phyloP scores from a whole-genome alignment of 2,329 filamentous ascomycete species.

The Neocatenulostroma microsporum region DNA sequence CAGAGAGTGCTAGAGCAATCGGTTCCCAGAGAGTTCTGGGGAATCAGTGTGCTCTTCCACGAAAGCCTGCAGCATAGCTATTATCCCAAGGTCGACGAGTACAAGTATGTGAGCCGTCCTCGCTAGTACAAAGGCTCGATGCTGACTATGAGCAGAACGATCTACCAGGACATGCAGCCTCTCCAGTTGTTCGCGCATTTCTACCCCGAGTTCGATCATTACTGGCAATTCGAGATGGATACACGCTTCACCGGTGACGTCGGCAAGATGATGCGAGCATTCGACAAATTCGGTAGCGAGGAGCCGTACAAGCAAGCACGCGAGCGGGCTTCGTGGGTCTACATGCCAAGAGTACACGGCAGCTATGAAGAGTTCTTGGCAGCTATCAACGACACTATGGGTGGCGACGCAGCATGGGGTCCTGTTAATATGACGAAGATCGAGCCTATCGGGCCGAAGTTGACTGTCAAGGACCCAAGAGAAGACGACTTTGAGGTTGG shows the following conservation, averaged over 20 bases:
- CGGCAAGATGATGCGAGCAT: slow-evolving; percentile 71
- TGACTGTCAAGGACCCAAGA: slow-evolving; percentile 54
- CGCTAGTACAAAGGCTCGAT: too few species aligned
- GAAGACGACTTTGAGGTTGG: slow-evolving; percentile 78
- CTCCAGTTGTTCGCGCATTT: slow-evolving; percentile 66
- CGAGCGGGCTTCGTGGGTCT: slow-evolving; percentile 48
- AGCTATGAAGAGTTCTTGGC: slow-evolving; percentile 37
- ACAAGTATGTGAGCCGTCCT: slow-evolving; percentile 19
- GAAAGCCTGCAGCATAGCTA: slow-evolving; percentile 86
- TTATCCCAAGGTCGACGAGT: slow-evolving; percentile 60
- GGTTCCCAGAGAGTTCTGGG: slow-evolving; percentile 76
- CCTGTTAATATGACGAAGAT: too few species aligned
- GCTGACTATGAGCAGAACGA: slow-evolving; percentile 20
- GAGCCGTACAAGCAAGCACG: slow-evolving; percentile 50
- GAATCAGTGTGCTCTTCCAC: slow-evolving; percentile 86
- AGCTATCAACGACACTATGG: too few species aligned
- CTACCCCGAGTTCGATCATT: slow-evolving; percentile 67
- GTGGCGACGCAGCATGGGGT: too few species aligned
- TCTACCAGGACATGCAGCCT: slow-evolving; percentile 55
- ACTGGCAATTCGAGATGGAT: slow-evolving; percentile 80
- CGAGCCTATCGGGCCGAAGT: slow-evolving; percentile 64
- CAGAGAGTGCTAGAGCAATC: slow-evolving; percentile 58
- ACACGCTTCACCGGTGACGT: slow-evolving; percentile 68
- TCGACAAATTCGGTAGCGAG: slow-evolving; percentile 45
- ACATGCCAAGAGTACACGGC: slow-evolving; percentile 45